These are phyloP conservation scores for Aspergillus wentii DNA, from an alignment of 495 filamentous ascomycete genomes.

Conservation along the genomic window DNA sequence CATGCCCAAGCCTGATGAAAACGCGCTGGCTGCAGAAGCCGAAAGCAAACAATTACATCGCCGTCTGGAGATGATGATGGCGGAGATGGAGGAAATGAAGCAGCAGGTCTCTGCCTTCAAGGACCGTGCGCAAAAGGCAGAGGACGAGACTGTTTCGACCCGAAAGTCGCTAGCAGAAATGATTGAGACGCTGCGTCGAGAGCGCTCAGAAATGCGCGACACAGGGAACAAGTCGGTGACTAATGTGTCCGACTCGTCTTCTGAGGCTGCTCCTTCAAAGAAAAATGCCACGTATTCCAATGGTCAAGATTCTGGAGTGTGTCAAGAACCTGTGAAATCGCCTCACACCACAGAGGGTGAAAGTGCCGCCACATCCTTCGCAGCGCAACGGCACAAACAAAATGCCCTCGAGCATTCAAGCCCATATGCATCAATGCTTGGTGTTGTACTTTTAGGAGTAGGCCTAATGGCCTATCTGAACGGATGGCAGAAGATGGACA, in stretches of 20 bases:
- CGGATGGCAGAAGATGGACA: conserved; percentile 69
- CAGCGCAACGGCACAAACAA: conserved; percentile 33
- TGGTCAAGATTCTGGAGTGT: too few species aligned
- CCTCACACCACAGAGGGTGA: conserved; percentile 32
- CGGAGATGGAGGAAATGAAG: conserved; percentile 79
- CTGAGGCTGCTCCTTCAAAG: conserved; percentile 1
- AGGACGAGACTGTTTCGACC: conserved; percentile 61
- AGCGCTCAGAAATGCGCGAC: conserved; percentile 36
- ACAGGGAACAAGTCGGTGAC: conserved; percentile 3
- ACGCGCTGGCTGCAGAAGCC: conserved; percentile 19
- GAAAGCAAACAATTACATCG: conserved; percentile 53
- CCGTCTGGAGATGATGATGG: conserved; percentile 71
- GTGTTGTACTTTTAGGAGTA: conserved; percentile 84
- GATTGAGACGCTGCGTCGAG: conserved; percentile 73
- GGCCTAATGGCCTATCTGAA: conserved; percentile 95
- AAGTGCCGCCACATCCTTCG: conserved; percentile 31
- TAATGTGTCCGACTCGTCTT: conserved; percentile 2
- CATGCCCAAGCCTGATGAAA: conserved; percentile 32
- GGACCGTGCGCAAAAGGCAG: conserved; percentile 71
- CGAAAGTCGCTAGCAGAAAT: conserved; percentile 79
- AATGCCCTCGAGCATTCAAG: conserved; percentile 57
- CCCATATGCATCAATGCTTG: conserved; percentile 83
- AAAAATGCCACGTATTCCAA: conserved; percentile 10
- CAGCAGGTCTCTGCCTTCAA: conserved; percentile 74
- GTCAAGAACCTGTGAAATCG: conserved; percentile 10